Percentiles rank a stretch among this genome's conserved stretches.
phyloP scores from a whole-genome alignment of 495 filamentous ascomycete genomes.

The Hypomontagnella submonticulosa region DNA sequence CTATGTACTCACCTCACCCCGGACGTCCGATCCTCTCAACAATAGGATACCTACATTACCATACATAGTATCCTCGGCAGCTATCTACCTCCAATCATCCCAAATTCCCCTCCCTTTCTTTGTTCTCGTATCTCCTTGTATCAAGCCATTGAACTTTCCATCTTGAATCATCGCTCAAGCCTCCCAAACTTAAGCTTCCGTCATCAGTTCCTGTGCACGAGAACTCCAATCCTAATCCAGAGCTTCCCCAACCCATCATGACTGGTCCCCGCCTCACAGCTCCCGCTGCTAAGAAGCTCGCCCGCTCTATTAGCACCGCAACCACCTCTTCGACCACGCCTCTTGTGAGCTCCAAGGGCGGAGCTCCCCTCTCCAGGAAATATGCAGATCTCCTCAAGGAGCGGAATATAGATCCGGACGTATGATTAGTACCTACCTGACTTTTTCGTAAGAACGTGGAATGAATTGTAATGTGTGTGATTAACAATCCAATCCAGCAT shows the following conservation, averaged over 20 bases:
- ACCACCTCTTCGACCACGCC: conserved; percentile 49
- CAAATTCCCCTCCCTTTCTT: conserved; percentile 25
- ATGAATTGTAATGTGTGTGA: conserved; percentile 18
- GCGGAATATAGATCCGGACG: conserved; percentile 48
- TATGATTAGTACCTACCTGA: conserved; percentile 27
- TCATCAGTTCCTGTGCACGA: conserved; percentile 4
- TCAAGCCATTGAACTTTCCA: conserved; percentile 34
- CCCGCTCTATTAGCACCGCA: conserved; percentile 57
- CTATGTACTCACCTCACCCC: conserved; percentile 40
- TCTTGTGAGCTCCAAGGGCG: conserved; percentile 48
- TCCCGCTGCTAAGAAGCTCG: conserved; percentile 55
- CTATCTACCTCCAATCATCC: conserved; percentile 21
- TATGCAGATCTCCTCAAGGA: conserved; percentile 51
- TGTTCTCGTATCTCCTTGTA: conserved; percentile 31
- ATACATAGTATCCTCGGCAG: conserved; percentile 20
- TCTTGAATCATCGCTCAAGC: conserved; percentile 14
- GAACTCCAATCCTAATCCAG: conserved; percentile 4
- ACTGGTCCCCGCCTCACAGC: conserved; percentile 51
- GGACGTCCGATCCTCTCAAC: conserved; percentile 44
- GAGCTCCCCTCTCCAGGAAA: conserved; percentile 48
- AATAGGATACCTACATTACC: conserved; percentile 27
- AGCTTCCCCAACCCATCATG: conserved; percentile 33
- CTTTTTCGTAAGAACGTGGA: conserved; percentile 1
- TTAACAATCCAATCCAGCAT: conserved; percentile 44
- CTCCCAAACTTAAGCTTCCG: neutral